Base-by-base conservation (phyloP, 2,329 filamentous ascomycete genomes). In the Fusarium euwallaceae region DNA sequence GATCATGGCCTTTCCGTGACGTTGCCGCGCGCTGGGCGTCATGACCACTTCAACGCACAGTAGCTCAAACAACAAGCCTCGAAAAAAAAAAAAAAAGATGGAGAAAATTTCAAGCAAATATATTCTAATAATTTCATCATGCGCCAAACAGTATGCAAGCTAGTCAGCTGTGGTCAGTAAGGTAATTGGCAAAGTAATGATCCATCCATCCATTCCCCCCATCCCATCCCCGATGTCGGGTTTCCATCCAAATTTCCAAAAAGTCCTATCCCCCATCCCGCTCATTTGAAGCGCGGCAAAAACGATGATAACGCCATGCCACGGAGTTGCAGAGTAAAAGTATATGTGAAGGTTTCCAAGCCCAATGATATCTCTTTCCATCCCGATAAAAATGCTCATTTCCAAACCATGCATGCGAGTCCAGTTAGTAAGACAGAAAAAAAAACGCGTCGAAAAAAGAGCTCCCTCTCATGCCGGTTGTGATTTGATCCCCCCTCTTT, bases 361-460 rank as follows among this genome's bases (percentile, higher is more conserved):
- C 36, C 61, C 64, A 69, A 56, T 77, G 75, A 73, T 74, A 72
- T 76, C 72, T 51, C 72, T 51, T 65, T 67, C 66, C 36, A 41
- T 71, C 64, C 76, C 73, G 61, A 27, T 64, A 51, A 51, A 48
- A 74, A 73, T 77, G 76, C 70, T 71, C 69, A 34, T 72, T 71
- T 71, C 68, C 73, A 58, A 32, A 64, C 69, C 75, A 73, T 77
- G 66, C 72, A 78, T 77, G 69, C 71, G 73, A 27, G n/a, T 4
- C 74, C 71, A 36, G 43, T 61, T 61, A 61, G 43, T 73, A 53
- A 43, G 22, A 62, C 55, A 56, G 59, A 32, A 43, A 39, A 61
- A 65, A 36, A 71, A 69, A 64, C 63, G 64, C 70, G 73, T 70
- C 66, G 29, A 56, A 56, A 64, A 67, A 66, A 51, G 34, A 65